Evolutionary conservation across 2,329 filamentous ascomycete genomes (phyloP), one percentile per base, ranked within the genome.

Genomic region (Alternaria metachromatica): DNA sequence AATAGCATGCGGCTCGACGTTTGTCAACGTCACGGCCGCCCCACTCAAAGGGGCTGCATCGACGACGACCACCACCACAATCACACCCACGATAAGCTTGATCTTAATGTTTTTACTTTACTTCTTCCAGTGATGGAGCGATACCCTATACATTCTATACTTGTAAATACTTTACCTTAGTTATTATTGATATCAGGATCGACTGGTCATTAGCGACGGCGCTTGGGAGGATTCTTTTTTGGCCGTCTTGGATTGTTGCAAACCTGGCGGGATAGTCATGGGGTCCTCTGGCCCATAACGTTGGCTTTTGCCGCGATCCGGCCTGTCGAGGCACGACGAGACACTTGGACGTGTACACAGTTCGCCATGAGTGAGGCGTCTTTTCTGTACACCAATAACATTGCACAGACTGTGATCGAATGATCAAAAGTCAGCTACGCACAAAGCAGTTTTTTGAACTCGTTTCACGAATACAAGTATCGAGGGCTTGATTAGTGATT

Each of bases 1-100:
- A 74, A 83, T 87, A 11, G 84, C 75, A 11, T 90, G 88, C 70
- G 88, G 88, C 1, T 80, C 83, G 1, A 77, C 72, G 1, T 90
- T 89, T 69, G 85, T 85, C 12, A 84, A 84, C 64, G 80, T 81
- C 12, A 84, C 83, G 33, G 78, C 87, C 85, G 74, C 78, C 13
- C 77, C 77, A 3, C 66, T 78, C 5, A 80, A 78, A 61, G 75
- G 71, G 45, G 74, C 67, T n/a, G 72, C 74, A 33, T 55, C 72
- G 13, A 61, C 67, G 23, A 69, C 71, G 23, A 69, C 71, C 5
- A 67, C 54, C 50, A 57, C 67, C 4, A 66, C 76, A 8, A 46
- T 79, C 18, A 72, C 75, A 45, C 75, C 76, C 12, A 74, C 71
- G 8, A 62, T 79, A 44, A 71, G 76, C 46, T 62, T 80, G 59